phyloP scores from a whole-genome alignment of 495 filamentous ascomycete species.

The Cryomyces minteri region DNA sequence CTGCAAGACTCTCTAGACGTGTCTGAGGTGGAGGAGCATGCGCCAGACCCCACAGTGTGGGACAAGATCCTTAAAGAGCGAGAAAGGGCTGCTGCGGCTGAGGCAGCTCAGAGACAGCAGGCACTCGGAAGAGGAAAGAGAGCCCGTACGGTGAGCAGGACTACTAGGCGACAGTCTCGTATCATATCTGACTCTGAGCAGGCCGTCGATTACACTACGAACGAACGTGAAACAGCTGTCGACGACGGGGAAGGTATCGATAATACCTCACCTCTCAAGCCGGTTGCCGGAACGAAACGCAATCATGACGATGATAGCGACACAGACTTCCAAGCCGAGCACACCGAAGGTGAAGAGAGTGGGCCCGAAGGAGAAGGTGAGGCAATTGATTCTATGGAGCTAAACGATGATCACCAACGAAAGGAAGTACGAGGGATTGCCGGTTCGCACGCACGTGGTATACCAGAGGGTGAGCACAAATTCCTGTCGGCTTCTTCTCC shows the following conservation, averaged over 20 bases:
- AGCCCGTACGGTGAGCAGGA: slow-evolving; percentile 28
- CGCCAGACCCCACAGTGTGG: slow-evolving; percentile 53
- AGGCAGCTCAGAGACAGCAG: slow-evolving; percentile 42
- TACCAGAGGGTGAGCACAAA: too few species aligned
- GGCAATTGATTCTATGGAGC: slow-evolving; percentile 3
- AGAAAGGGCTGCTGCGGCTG: slow-evolving; percentile 52
- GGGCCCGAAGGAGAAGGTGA: slow-evolving; percentile 18
- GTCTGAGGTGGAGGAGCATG: slow-evolving; percentile 25
- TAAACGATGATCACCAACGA: neutral
- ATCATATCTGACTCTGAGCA: neutral
- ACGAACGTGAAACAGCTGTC: slow-evolving; percentile 1
- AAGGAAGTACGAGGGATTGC: too few species aligned
- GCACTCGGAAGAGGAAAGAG: slow-evolving; percentile 72
- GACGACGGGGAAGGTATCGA: slow-evolving; percentile 6
- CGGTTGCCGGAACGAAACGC: slow-evolving; percentile 3
- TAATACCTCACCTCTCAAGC: slow-evolving; percentile 1
- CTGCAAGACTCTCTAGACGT: slow-evolving; percentile 41
- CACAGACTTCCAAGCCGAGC: slow-evolving; percentile 31
- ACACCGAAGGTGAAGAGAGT: slow-evolving; percentile 13
- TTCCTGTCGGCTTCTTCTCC: too few species aligned
- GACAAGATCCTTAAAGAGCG: slow-evolving; percentile 71
- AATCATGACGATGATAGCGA: slow-evolving; percentile 19
- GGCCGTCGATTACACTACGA: slow-evolving; percentile 9
- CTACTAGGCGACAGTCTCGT: neutral
- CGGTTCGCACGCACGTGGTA: too few species aligned